Percentiles rank a stretch among this genome's conserved stretches.
Conservation (phyloP, 2,329 filamentous ascomycete genomes). For the Xylaria sp. region DNA sequence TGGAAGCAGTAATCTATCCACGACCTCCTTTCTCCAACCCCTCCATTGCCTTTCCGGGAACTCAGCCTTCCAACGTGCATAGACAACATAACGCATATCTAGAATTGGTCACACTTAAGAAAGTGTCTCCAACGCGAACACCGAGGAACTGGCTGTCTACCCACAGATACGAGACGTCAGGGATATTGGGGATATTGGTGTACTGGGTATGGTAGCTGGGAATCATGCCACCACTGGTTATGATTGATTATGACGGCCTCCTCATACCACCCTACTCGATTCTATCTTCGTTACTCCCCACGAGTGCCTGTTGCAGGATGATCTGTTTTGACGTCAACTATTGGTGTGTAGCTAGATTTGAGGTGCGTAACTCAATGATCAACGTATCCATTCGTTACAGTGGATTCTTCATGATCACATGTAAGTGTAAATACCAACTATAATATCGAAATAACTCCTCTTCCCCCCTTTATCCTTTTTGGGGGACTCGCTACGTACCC, state of each 20-base stretch:
- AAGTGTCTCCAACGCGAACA: not conserved
- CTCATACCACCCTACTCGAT: not conserved
- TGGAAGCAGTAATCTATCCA: not conserved
- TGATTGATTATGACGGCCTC: not conserved
- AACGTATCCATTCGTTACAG: not conserved
- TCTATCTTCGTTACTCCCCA: not conserved
- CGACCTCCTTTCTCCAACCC: too few relatives aligned
- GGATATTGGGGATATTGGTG: not conserved
- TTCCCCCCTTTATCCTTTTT: not conserved
- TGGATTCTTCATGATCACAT: not conserved
- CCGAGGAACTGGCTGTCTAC: not conserved
- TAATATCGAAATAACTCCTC: not conserved
- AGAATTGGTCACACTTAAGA: not conserved
- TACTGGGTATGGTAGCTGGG: not conserved
- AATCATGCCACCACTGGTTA: not conserved
- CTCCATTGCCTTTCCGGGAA: not conserved
- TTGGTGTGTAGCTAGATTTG: not conserved
- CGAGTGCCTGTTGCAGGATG: not conserved
- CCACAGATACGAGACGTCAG: not conserved
- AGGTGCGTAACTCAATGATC: not conserved
- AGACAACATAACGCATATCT: not conserved
- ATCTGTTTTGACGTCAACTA: not conserved
- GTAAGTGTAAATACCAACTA: not conserved
- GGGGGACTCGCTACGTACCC: not conserved
- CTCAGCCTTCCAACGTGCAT: slow-evolving; percentile 8